Conservation (phyloP, 305 asterid genomes). For the Solanum hybrid region DNA sequence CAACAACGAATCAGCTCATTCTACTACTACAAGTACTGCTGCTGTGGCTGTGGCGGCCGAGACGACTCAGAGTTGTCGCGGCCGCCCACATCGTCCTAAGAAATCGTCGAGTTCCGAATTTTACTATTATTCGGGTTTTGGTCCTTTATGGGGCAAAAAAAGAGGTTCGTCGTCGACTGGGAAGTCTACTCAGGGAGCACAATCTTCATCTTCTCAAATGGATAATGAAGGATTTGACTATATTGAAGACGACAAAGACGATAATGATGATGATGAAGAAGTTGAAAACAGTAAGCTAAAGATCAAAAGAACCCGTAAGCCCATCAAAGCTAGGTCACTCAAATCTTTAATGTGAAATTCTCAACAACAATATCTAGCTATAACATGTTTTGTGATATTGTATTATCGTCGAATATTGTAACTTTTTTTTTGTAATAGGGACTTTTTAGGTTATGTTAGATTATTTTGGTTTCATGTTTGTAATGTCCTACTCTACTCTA, state of each 20-base stretch:
- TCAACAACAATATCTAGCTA: not conserved
- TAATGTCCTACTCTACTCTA: not conserved
- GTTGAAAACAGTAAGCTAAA: not conserved
- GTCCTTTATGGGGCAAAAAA: conserved; percentile 63
- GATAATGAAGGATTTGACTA: conserved; percentile 18
- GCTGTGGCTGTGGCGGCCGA: not conserved
- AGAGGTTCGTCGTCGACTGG: conserved; percentile 21
- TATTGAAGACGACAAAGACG: conserved; percentile 24
- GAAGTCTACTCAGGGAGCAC: not conserved
- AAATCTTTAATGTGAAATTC: conserved; percentile 46
- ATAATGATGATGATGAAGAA: conserved; percentile 3
- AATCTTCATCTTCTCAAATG: not conserved
- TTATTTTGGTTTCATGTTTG: not conserved
- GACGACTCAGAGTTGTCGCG: conserved; percentile 4
- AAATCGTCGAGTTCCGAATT: conserved; percentile 21
- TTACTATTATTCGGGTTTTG: conserved; percentile 64
- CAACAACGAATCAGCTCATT: conserved; percentile 7
- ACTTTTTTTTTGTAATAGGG: not conserved
- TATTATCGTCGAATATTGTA: not conserved
- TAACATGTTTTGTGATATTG: not conserved
- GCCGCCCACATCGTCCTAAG: conserved; percentile 26
- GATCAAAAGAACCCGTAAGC: conserved; percentile 54
- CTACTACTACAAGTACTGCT: not conserved
- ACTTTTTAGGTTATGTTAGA: not conserved
- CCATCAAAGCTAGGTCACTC: conserved; percentile 61